Base-by-base conservation (phyloP, 192 early-diverging fungal genomes). In the Coemansia sp. region DNA sequence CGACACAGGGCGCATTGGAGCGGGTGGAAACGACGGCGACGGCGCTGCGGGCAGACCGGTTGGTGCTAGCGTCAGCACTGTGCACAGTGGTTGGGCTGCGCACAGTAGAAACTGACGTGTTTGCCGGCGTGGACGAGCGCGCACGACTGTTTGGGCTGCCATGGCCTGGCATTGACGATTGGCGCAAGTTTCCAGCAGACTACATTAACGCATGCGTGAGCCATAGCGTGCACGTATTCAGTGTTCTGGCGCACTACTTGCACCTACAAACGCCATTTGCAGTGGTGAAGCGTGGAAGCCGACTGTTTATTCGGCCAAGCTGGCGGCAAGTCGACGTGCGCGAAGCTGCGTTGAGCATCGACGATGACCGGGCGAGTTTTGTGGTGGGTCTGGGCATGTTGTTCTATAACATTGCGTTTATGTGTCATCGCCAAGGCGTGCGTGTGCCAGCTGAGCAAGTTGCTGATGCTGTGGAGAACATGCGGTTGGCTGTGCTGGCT, bases 121-220 rank as follows among this genome's bases (percentile, higher is more conserved):
- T 72, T 43, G 49, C 63, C 23, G 64, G 59, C 26, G 62, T 73
- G 55, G 69, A 67, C 19, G 69, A 61, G 43, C 47, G 63, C 19
- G 41, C 64, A 26, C 64, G 67, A 38, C 67, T 74, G 64, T 75
- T 75, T 66, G 75, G 75, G 21, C 49, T 83, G 59, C 66, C 76
- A n/a, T 83, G 81, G 81, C 81, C 75, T 3, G 61, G 72, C 23
- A 50, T 25, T 35, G 72, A 73, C 21, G 75, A 78, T 57, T 83
- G 81, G 81, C 56, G 62, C 27, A 73, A 74, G 65, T 78, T 73
- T 25, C 75, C 81, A 7, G 61, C 58, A 38, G 81, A 78, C 58
- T 83, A 83, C 51, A 65, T 83, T 16, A 77, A 78, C 48, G 75
- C 81, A 3, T 83, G 81, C 25, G 72, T 78, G 29, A 73, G 69